phyloP scores from a whole-genome alignment of 352 stramenopile genomes.

The Phytophthora fragariaefolia region DNA sequence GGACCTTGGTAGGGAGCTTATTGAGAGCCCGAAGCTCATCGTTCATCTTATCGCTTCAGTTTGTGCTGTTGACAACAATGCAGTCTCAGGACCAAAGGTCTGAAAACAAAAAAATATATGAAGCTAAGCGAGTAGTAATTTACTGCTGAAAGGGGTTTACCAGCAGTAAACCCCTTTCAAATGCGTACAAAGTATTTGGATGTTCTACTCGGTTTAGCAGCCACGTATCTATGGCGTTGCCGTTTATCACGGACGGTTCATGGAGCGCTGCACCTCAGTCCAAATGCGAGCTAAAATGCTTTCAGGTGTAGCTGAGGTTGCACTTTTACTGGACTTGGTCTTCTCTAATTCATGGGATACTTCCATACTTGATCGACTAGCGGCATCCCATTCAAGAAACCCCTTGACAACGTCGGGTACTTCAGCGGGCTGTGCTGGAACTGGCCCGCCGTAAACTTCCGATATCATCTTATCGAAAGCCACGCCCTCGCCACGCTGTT shows the following conservation, averaged over 20 bases:
- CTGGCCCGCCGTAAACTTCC: slow-evolving; percentile 35
- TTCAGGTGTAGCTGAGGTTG: slow-evolving; percentile 13
- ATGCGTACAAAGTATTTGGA: no score
- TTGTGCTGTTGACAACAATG: no score
- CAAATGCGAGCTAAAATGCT: slow-evolving; percentile 36
- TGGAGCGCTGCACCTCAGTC: slow-evolving; percentile 49
- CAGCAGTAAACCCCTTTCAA: no score
- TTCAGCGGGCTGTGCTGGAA: slow-evolving; percentile 28
- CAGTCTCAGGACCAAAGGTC: no score
- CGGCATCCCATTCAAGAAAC: slow-evolving; percentile 49
- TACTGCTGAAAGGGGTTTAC: no score
- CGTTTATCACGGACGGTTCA: slow-evolving; percentile 43
- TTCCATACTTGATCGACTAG: slow-evolving; percentile 49
- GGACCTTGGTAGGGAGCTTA: no score
- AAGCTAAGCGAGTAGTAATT: no score
- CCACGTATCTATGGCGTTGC: no score
- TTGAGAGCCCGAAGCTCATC: no score
- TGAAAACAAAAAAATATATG: no score
- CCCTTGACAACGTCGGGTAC: slow-evolving; percentile 47
- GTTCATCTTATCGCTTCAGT: no score
- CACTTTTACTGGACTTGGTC: not conserved
- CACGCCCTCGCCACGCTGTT: slow-evolving; percentile 26
- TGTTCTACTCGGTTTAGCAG: no score
- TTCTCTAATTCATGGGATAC: slow-evolving; percentile 23
- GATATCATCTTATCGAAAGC: slow-evolving; percentile 38